Base-by-base conservation (phyloP, 164 flowering plant species). In the Euptelea pleiosperma region DNA sequence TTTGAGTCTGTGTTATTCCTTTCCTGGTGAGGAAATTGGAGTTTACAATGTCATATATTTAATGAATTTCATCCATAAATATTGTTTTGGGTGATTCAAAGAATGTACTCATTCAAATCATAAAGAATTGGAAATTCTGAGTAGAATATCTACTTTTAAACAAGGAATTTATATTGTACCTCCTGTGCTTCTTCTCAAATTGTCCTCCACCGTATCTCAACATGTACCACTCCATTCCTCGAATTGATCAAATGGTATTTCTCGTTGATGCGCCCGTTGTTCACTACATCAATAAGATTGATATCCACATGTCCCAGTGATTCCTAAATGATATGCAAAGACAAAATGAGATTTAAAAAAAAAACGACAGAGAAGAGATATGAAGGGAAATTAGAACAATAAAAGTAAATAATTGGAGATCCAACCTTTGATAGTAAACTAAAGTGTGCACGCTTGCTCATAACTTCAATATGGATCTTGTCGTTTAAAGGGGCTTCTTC, bases 211-310 rank as follows among this genome's bases (percentile, higher is more conserved):
- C 73, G 57, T 26, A 87, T 61, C 62, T 84, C 89, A 7, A 89
- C 73, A 54, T 85, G 93, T 65, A 91, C 67, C 28, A 70, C 36
- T 19, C 98, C 98, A 34, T 87, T 80, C 73, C 70, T 86, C 1
- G 98, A 92, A 60, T 86, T 74, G 36, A 87, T 86, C 39, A 92
- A 70, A 79, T 92, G 85, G 70, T 81, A 89, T 64, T 86, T 85
- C 62, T 83, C 64, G 40, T 89, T 92, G 67, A 89, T 84, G 16
- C 96, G 79, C 8, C 93, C 89, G 35, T 92, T 89, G 71, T 79
- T 69, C 70, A 92, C 86, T 7, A 87, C 91, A 67, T 92, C 98
- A 6, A 19, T 61, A 1, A 89, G 84, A 58, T 79, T 78, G 39
- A 92, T 86, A 3, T 86, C 88, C 26, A 92, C 90, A 57, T 81